A percentile compares a stretch with the other conserved stretches of the same genome.
Evolutionary conservation across 148 eudicot species (phyloP).

Genomic region (Rhododendron henanense): DNA sequence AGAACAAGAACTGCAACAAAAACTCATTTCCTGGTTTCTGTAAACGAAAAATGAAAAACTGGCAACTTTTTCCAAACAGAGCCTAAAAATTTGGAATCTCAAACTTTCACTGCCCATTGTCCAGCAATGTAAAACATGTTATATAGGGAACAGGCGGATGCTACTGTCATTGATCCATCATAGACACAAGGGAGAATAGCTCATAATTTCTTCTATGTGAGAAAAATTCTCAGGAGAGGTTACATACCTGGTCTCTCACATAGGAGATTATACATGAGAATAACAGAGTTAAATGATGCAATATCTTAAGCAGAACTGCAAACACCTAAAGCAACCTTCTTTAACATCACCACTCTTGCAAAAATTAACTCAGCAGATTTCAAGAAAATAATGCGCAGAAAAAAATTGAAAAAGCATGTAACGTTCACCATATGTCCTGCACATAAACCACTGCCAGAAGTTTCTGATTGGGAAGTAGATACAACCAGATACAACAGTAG

Average conservation of each 20-base stretch:
- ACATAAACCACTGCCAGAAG: not conserved
- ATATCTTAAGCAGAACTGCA: not conserved
- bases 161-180: not conserved
- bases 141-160: not conserved
- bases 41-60: too few species aligned
- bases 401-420: not conserved
- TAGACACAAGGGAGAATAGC: not conserved
- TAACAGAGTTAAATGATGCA: not conserved
- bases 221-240: not conserved
- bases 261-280: not conserved
- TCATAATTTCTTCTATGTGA: not conserved
- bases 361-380: not conserved
- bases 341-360: not conserved
- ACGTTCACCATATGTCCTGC: not conserved
- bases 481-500: not conserved
- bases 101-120: not conserved
- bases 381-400: not conserved
- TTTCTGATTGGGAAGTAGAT: not conserved
- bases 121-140: not conserved
- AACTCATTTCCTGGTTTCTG: not conserved
- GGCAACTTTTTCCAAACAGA: not conserved
- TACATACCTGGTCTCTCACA: not conserved
- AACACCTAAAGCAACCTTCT: not conserved
- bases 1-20: not conserved
- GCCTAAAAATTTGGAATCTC: not conserved